phyloP scores from a whole-genome alignment of 495 filamentous ascomycete species.

The Penicilliopsis zonata region DNA sequence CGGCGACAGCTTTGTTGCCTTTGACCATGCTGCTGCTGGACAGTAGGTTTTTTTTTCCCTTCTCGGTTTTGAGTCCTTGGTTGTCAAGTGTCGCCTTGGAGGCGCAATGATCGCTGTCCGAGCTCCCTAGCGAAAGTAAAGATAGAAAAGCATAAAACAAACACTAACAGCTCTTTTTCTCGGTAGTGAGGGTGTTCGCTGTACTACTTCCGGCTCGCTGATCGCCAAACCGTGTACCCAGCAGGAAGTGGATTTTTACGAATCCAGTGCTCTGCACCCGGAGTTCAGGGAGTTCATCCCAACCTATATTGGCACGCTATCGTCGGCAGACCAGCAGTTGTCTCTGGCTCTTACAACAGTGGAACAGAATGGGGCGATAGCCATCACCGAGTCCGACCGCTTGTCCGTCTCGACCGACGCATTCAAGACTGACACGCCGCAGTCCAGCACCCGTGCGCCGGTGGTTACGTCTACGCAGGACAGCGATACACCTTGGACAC shows the following conservation, averaged over 20 bases:
- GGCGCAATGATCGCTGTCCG: too few species aligned
- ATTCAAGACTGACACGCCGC: conserved; percentile 3
- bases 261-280: conserved; percentile 57
- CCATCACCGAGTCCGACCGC: conserved; percentile 26
- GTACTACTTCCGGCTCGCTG: conserved; percentile 68
- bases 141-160: too few species aligned
- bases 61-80: too few species aligned
- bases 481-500: conserved; percentile 28
- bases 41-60: conserved; percentile 55
- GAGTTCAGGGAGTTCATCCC: conserved; percentile 72
- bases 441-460: conserved; percentile 3
- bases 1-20: conserved; percentile 51
- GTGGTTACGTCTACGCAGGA: conserved; percentile 4
- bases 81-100: too few species aligned
- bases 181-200: conserved; percentile 78
- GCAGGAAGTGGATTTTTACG: conserved; percentile 86
- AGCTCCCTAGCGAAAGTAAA: too few species aligned
- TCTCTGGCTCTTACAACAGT: conserved; percentile 31
- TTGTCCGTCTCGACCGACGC: conserved; percentile 10
- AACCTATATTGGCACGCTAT: conserved; percentile 68
- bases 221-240: conserved; percentile 92
- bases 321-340: conserved; percentile 38
- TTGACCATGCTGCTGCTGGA: conserved; percentile 78
- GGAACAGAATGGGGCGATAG: conserved; percentile 23
- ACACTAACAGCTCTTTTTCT: conserved; percentile 1